phyloP scores from a whole-genome alignment of 2,329 filamentous ascomycete species.

The Ophiostoma australiae region DNA sequence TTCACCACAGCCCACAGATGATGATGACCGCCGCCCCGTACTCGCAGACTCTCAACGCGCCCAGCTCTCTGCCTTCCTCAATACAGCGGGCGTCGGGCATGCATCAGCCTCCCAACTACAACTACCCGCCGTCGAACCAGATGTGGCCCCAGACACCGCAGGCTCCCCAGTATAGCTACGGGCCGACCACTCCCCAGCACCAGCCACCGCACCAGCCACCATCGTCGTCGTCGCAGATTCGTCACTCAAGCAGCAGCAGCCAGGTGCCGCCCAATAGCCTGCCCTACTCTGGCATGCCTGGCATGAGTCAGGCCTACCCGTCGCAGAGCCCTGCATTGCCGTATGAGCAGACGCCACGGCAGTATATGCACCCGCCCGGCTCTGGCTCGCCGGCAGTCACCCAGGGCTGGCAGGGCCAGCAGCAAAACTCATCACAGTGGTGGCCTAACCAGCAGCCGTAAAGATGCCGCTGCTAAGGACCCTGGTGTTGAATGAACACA shows the following conservation, averaged over 20 bases:
- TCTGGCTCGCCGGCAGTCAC: slow-evolving; percentile 47
- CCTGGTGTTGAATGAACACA: background rate
- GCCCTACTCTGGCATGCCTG: slow-evolving; percentile 60
- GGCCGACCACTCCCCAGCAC: slow-evolving; percentile 36
- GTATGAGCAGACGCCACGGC: slow-evolving; percentile 58
- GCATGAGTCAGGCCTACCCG: slow-evolving; percentile 50
- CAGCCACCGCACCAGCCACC: slow-evolving; percentile 46
- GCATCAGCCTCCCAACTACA: slow-evolving; percentile 54
- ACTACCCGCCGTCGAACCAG: slow-evolving; percentile 56
- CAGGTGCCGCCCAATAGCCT: slow-evolving; percentile 51
- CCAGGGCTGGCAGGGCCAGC: slow-evolving; percentile 51
- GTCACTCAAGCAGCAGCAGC: slow-evolving; percentile 49
- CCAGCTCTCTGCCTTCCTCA: slow-evolving; percentile 68
- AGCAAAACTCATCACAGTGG: slow-evolving; percentile 31
- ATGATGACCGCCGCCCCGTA: slow-evolving; percentile 64
- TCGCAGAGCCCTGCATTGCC: slow-evolving; percentile 55
- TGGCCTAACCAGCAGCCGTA: slow-evolving; percentile 15
- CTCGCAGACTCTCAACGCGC: slow-evolving; percentile 65
- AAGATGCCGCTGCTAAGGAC: background rate
- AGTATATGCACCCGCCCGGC: slow-evolving; percentile 62
- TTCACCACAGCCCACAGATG: slow-evolving; percentile 61
- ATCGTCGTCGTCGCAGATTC: slow-evolving; percentile 56
- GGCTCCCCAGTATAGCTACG: slow-evolving; percentile 51
- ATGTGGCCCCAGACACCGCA: slow-evolving; percentile 67
- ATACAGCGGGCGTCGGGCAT: slow-evolving; percentile 42